A percentile compares a stretch with the other conserved stretches of the same genome.
Conservation (phyloP, 169 alveolate species). For the Plasmodium gonderi region DNA sequence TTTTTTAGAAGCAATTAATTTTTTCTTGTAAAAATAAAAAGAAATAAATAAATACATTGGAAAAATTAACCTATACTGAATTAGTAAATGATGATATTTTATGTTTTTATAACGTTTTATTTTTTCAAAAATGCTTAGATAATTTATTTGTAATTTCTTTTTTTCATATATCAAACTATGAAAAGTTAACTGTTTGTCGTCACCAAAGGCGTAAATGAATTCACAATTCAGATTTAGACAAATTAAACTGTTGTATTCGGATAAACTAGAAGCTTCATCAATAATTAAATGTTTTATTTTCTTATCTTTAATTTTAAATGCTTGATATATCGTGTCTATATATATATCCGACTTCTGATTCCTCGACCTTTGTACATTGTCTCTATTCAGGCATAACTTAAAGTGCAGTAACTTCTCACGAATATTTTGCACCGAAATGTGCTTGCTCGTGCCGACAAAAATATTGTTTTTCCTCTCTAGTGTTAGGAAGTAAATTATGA, state of each 20-base stretch:
- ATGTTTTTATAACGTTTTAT: constrained; percentile 13
- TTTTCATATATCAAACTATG: constrained; percentile 52
- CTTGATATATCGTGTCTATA: constrained; percentile 72
- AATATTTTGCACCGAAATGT: constrained; percentile 59
- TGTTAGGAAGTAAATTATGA: constrained; percentile 23
- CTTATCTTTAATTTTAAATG: constrained; percentile 61
- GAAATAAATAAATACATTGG: constrained; percentile 69
- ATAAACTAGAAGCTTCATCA: constrained; percentile 69
- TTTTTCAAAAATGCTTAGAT: constrained; percentile 59
- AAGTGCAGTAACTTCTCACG: constrained; percentile 15
- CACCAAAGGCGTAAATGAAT: constrained; percentile 67
- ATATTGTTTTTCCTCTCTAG: constrained; percentile 45
- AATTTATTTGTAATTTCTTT: constrained; percentile 56
- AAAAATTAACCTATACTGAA: constrained; percentile 56
- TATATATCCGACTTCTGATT: constrained; percentile 55
- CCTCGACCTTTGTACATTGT: not conserved
- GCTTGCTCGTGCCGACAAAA: constrained; percentile 56
- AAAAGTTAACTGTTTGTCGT: constrained; percentile 58
- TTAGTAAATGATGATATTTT: constrained; percentile 24
- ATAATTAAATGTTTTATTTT: constrained; percentile 62
- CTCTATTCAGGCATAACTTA: constrained; percentile 47
- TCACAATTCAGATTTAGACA: constrained; percentile 36
- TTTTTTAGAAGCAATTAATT: constrained; percentile 69
- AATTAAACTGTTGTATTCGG: constrained; percentile 58
- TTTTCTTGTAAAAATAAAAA: constrained; percentile 52